Evolutionary conservation across 495 filamentous ascomycete genomes (phyloP), one percentile per base, ranked within the genome.

Genomic region (Podospora pseudoanserina): DNA sequence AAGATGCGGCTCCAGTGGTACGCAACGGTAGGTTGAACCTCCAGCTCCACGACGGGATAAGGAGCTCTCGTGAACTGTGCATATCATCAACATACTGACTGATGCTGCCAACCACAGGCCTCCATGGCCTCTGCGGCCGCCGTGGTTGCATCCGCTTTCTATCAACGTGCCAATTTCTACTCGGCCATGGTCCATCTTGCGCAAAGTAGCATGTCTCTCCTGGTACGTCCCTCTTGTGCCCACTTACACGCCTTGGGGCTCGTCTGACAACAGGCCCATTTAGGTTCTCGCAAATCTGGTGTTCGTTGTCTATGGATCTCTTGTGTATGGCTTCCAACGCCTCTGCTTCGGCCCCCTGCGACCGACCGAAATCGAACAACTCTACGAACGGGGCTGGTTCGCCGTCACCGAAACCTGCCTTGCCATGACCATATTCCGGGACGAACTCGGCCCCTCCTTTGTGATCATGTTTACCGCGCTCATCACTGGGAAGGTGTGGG

Each of bases 361-460:
- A 69, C 90, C 92, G 5, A 91, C 96, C 81, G 95, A 99, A 79
- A 91, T 93, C 66, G 95, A 99, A 79, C 94, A 97, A 76, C 86
- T 99, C 6, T 97, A 96, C 78, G 95, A 99, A 77, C 95, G 94
- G 77, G 92, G 90, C 55, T 99, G 95, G 95, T 97, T 96, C 75
- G 93, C 94, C 62, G 88, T 99, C 55, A 97, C 93, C 26, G 95
- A 99, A 77, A 98, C 95, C 70, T 94, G 92, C 77, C 85, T 99
- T 55, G 95, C 96, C 18, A 97, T 98, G 94, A 97, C 94, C n/a
- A 97, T 97, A 71, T 99, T 99, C 77, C 86, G 95, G 23, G 95
- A 97, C 65, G 92, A 97, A 75, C 86, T 98, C 39, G 96, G 96
- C 59, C 90, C 87, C 30, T 96, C 92, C 87, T 97, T 98, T 73